Percentiles rank a stretch among this genome's conserved stretches.
Conservation (phyloP, 1,139 yeast genomes). For the Taphrina confusa region DNA sequence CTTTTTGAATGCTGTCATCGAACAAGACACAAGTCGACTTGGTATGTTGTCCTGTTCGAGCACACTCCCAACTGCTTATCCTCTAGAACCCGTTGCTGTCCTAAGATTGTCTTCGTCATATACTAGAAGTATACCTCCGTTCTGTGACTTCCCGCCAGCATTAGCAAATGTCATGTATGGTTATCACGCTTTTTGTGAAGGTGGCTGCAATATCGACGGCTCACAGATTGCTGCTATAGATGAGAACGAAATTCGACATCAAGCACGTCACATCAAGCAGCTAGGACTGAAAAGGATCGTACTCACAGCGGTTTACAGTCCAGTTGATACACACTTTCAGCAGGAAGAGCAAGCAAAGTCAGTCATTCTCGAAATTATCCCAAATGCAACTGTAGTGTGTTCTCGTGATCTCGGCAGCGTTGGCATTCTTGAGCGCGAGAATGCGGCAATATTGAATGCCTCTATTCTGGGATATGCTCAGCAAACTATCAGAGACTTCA, state of each 20-base stretch:
- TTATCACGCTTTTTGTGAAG: constrained; percentile 46
- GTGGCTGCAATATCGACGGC: constrained; percentile 52
- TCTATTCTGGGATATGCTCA: constrained; percentile 50
- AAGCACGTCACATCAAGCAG: constrained; percentile 45
- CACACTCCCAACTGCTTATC: not conserved
- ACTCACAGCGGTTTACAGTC: constrained; percentile 50
- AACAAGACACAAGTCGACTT: constrained; percentile 49
- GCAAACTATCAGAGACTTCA: constrained; percentile 48
- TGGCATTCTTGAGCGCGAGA: constrained; percentile 52
- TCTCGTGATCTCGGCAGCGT: constrained; percentile 50
- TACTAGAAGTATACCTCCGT: constrained; percentile 48
- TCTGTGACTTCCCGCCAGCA: constrained; percentile 51
- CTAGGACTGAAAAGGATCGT: constrained; percentile 48
- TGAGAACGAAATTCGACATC: constrained; percentile 45
- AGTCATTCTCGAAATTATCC: constrained; percentile 45
- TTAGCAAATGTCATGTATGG: constrained; percentile 47
- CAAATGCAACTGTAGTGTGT: constrained; percentile 47
- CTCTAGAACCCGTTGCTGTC: constrained; percentile 48
- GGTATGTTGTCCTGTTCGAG: constrained; percentile 35
- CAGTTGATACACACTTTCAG: constrained; percentile 42
- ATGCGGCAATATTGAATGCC: constrained; percentile 52
- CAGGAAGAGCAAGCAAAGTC: constrained; percentile 48
- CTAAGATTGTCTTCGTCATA: constrained; percentile 51
- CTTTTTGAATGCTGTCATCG: constrained; percentile 53
- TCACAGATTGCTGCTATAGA: constrained; percentile 46